A percentile compares a stretch with the other conserved stretches of the same genome.
phyloP scores from a whole-genome alignment of 2,329 filamentous ascomycete species.

The Colletotrichum salicis region DNA sequence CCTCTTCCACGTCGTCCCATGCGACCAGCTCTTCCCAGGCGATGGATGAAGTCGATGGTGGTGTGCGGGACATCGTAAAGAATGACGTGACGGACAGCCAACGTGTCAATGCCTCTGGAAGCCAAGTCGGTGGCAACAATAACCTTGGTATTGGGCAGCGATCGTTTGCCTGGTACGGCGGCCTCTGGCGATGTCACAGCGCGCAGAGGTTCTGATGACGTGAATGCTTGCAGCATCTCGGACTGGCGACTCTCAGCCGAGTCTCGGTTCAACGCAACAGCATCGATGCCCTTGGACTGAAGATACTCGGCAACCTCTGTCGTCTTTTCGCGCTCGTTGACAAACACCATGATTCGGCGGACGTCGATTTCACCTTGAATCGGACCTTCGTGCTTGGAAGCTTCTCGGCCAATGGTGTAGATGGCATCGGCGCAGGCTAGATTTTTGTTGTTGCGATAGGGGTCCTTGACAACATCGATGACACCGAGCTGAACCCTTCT shows the following conservation, averaged over 20 bases:
- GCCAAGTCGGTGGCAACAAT: conserved; percentile 94
- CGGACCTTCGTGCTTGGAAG: conserved; percentile 66
- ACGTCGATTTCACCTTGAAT: conserved; percentile 69
- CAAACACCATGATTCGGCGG: conserved; percentile 92
- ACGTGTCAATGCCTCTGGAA: conserved; percentile 91
- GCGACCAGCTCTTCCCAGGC: conserved; percentile 87
- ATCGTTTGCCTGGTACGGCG: conserved; percentile 53
- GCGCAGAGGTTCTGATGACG: conserved; percentile 56
- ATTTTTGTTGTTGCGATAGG: conserved; percentile 91
- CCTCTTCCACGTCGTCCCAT: conserved; percentile 93
- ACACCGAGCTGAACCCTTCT: conserved; percentile 93
- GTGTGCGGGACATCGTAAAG: conserved; percentile 98
- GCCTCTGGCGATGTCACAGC: conserved; percentile 41
- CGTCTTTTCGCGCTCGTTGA: conserved; percentile 94
- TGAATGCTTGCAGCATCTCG: conserved; percentile 83
- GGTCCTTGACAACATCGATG: conserved; percentile 90
- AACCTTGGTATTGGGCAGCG: conserved; percentile 83
- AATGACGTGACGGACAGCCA: conserved; percentile 90
- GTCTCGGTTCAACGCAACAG: conserved; percentile 85
- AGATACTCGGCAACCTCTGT: conserved; percentile 84
- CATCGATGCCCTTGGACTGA: conserved; percentile 85
- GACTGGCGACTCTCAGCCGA: conserved; percentile 80
- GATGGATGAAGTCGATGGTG: conserved; percentile 97
- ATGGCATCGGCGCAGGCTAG: conserved; percentile 95
- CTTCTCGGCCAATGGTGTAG: conserved; percentile 89